Base-by-base conservation (phyloP, 2,329 filamentous ascomycete species). In the Trichoderma atroviride region DNA sequence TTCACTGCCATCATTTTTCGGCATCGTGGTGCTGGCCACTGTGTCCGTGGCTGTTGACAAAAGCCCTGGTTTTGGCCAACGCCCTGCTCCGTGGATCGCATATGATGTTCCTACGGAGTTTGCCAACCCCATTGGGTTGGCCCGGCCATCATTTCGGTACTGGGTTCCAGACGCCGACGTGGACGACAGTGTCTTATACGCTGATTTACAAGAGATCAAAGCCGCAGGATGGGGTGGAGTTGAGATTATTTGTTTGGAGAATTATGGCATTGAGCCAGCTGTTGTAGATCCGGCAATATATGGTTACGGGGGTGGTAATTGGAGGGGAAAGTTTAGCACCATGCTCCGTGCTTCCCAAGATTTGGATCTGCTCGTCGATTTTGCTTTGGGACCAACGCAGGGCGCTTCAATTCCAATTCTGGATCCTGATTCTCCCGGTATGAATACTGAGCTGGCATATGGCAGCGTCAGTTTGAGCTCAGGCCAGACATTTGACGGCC, bases 311-410 rank as follows among this genome's bases (percentile, higher is more conserved):
- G 61, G 61, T 5, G 50, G 29, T 2, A 64, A 13, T 43, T 64
- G 61, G 61, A 33, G 61, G 13, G 50, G 56, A 43, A 64, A 64
- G 50, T 56, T 64, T 13, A 64, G 56, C 31, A 64, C 50, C 16
- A 64, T 64, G 31, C 27, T 64, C 10, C 31, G 43, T n/a, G 61
- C 61, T 35, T 56, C 61, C 3, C 43, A 64, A 22, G 50, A 55
- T 16, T 31, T 64, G 22, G 22, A 27, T 14, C 61, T 64, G 2
- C 50, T 56, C 5, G 50, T 64, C 33, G 61, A 64, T 22, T 55
- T 64, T 43, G 61, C 61, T 10, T 40, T 64, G 27, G 61, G 61
- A 16, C 61, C 61, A 64, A 64, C 61, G n/a, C 61, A 64, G 22
- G 61, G 61, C 33, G 61, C 61, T 29, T 64, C 61, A 7, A 64